Evolutionary conservation across 1,284 basidiomycete genomes (phyloP), one percentile per base, ranked within the genome.

Genomic region (Moniliella sp.): DNA sequence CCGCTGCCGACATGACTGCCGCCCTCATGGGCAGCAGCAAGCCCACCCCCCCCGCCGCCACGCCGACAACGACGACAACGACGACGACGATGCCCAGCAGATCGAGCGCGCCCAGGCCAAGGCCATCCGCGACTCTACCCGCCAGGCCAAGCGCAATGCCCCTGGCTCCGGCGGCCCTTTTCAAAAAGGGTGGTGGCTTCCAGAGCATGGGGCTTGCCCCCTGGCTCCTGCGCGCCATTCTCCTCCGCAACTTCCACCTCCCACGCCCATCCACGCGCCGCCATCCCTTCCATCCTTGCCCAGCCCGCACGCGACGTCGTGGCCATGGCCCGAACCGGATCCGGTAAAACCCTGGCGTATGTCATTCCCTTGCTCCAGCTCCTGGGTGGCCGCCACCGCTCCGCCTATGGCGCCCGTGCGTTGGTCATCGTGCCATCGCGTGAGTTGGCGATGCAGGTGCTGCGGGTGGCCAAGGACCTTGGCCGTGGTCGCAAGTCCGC

Each of bases 241-340:
- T 78, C 2, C 66, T 93, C n/a, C 76, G 91, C 55, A 88, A 88
- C 8, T 94, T 83, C 65, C 78, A 79, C 32, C 77, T 75, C 25
- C 91, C 91, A 8, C 97, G 91, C 0, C 91, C 91, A 0, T 97
- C 97, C 31, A 91, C 97, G 62, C 72, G 88, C 5, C 70, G 69
- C 84, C 2, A 79, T 97, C 32, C 91, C 91, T 0, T 67, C 75
- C 17, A 71, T 94, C 27, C 70, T 97, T 18, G 63, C 76, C 3
- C 72, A 70, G 30, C 86, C 91, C 25, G 81, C 86, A 2, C 68
- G 81, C 31, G 91, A 99, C 64, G 74, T 97, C 5, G 80, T 99
- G 12, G 91, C 83, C 33, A 97, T 97, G 91, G 88, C 91, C 14
- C 70, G 91, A 12, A 99, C 91, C 1, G 91, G 91, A 35, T 93